Evolutionary conservation across 116 monocot genomes (phyloP).

Genomic region (Iris pallida): DNA sequence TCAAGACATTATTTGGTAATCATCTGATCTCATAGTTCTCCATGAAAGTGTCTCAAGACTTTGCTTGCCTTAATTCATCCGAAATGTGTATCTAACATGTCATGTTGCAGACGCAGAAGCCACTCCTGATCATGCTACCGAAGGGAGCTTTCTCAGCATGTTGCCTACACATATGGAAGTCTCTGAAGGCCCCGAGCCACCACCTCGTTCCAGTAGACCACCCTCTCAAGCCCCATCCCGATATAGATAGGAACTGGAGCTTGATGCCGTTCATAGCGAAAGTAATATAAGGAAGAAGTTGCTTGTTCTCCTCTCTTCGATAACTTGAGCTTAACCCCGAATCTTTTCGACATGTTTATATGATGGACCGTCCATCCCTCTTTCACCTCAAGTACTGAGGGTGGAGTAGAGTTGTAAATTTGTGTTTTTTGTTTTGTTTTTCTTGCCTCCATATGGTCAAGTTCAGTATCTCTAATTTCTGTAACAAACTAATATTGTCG

Average conservation of each 20-base stretch:
- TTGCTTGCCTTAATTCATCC: background rate
- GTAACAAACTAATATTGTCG: background rate
- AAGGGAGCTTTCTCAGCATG: slow-evolving; percentile 83
- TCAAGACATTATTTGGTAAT: slow-evolving; percentile 89
- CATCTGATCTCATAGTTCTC: background rate
- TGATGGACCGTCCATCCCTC: background rate
- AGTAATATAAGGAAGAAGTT: background rate
- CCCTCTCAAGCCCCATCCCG: slow-evolving; percentile 26
- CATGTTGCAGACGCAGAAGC: slow-evolving; percentile 25
- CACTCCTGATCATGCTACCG: slow-evolving; percentile 37
- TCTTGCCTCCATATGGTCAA: background rate
- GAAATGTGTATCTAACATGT: background rate
- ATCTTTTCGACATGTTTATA: background rate
- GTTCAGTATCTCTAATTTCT: background rate
- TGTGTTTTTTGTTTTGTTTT: slow-evolving; percentile 3
- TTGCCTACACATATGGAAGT: slow-evolving; percentile 73
- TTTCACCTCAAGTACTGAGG: background rate
- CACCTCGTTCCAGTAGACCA: slow-evolving; percentile 43
- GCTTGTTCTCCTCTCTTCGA: background rate
- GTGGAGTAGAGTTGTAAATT: slow-evolving; percentile 3
- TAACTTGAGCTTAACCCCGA: background rate
- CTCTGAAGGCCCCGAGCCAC: slow-evolving; percentile 64
- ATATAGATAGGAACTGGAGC: slow-evolving; percentile 27
- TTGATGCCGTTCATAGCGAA: slow-evolving; percentile 36
- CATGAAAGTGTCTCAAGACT: background rate